Conservation (phyloP, 2,329 filamentous ascomycete species). For the Fusarium continuum region DNA sequence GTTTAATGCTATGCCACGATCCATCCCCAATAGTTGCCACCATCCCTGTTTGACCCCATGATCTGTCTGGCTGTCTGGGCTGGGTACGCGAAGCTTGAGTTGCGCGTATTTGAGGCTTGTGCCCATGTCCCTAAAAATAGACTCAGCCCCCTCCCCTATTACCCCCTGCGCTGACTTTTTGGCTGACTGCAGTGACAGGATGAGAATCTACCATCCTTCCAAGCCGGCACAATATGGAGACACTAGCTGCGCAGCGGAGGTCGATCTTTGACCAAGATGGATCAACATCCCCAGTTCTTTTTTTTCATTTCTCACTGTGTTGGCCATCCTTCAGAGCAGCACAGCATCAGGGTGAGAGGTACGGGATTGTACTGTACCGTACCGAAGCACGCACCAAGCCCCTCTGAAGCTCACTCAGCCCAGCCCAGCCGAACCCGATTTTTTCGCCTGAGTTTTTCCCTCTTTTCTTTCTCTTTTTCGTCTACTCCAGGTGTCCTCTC, state of each 20-base stretch:
- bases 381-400: constrained; percentile 1
- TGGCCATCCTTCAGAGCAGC: not conserved
- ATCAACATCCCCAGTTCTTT: constrained; percentile 10
- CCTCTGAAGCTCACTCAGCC: not conserved
- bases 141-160: not conserved
- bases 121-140: constrained; percentile 30
- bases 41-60: too few species aligned
- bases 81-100: constrained; percentile 7
- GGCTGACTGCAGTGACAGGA: constrained; percentile 11
- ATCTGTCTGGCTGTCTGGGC: too few species aligned
- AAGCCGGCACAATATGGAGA: constrained; percentile 18
- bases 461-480: not conserved
- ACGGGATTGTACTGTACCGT: not conserved
- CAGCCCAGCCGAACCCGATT: too few species aligned
- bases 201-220: not conserved
- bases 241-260: constrained; percentile 22
- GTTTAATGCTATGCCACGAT: too few species aligned
- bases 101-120: constrained; percentile 32
- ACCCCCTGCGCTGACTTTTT: not conserved
- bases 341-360: not conserved
- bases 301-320: constrained; percentile 12
- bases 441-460: constrained; percentile 8
- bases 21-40: too few species aligned
- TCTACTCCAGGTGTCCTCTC: constrained; percentile 23
- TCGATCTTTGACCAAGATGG: constrained; percentile 26